These are phyloP conservation scores for Penicillium verhagenii DNA, from an alignment of 495 filamentous ascomycete species.

Conservation along the genomic window DNA sequence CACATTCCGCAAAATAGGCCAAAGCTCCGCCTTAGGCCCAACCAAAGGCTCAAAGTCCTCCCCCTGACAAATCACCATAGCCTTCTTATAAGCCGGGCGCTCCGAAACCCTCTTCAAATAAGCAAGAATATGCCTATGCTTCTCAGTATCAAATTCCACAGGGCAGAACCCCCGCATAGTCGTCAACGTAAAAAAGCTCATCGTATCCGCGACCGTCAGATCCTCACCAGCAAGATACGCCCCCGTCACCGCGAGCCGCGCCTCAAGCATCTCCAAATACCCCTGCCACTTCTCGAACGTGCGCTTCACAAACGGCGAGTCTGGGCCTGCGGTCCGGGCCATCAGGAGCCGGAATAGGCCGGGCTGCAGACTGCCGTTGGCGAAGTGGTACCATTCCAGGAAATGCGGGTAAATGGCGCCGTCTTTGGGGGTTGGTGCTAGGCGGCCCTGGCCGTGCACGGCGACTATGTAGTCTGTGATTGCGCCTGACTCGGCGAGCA, in stretches of 20 bases:
- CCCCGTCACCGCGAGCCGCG: slow-evolving; percentile 38
- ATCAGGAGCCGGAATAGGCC: slow-evolving; percentile 27
- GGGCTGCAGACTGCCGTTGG: slow-evolving; percentile 55
- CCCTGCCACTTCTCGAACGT: slow-evolving; percentile 15
- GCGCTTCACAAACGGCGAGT: slow-evolving; percentile 10
- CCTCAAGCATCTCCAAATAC: slow-evolving; percentile 40
- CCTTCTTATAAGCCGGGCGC: slow-evolving; percentile 28
- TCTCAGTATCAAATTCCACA: slow-evolving; percentile 31
- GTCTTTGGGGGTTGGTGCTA: slow-evolving; percentile 39
- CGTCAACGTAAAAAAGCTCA: slow-evolving; percentile 53
- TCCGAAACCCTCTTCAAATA: slow-evolving; percentile 27
- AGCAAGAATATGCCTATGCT: slow-evolving; percentile 24
- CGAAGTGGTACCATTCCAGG: slow-evolving; percentile 61
- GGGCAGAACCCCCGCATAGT: slow-evolving; percentile 52
- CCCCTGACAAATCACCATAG: slow-evolving; percentile 30
- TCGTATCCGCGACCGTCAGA: slow-evolving; percentile 63
- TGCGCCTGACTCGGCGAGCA: slow-evolving; percentile 54
- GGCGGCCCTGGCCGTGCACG: slow-evolving; percentile 44
- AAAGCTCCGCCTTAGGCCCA: slow-evolving; percentile 12
- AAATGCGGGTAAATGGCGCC: slow-evolving; percentile 52
- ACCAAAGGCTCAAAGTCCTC: slow-evolving; percentile 32
- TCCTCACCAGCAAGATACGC: slow-evolving; percentile 57
- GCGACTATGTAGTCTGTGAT: slow-evolving; percentile 57
- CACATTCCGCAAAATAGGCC: slow-evolving; percentile 6
- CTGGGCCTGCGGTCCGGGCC: slow-evolving; percentile 5